phyloP scores from a whole-genome alignment of 805 yeast species.

The Limtongozyma cylindracea region DNA sequence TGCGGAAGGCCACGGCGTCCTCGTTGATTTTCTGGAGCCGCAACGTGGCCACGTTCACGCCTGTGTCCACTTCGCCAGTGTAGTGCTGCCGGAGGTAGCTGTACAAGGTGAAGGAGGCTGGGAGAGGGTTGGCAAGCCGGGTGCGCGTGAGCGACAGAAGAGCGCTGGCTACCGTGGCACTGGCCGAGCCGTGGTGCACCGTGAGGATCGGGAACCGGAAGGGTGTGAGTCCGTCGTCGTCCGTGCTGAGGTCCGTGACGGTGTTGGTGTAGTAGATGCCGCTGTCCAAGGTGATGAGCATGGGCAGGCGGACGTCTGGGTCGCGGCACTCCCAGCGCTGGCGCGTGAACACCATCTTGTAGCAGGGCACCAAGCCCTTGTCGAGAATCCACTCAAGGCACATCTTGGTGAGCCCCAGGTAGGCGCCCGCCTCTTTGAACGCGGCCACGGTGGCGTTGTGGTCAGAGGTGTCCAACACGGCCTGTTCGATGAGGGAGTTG shows the following conservation, averaged over 20 bases:
- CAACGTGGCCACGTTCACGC: no score
- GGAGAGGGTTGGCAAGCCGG: no score
- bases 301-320: constrained; percentile 7
- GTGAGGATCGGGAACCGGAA: constrained; percentile 11
- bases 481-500: constrained; percentile 3
- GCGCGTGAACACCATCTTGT: constrained; percentile 4
- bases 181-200: no score
- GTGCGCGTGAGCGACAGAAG: no score
- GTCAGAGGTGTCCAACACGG: background rate
- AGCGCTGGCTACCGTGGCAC: no score
- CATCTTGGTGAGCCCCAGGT: constrained; percentile 5
- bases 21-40: no score
- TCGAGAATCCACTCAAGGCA: constrained; percentile 8
- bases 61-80: no score
- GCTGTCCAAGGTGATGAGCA: constrained; percentile 9
- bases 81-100: no score
- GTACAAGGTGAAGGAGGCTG: no score
- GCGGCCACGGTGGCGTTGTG: no score
- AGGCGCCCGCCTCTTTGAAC: no score
- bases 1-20: no score
- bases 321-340: constrained; percentile 1
- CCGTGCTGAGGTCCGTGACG: constrained; percentile 3
- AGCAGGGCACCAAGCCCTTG: constrained; percentile 7
- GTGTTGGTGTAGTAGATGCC: constrained; percentile 10
- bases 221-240: constrained; percentile 4